Evolutionary conservation across 306 rosid genomes (phyloP).

Genomic region (Casuarina cunninghamiana): DNA sequence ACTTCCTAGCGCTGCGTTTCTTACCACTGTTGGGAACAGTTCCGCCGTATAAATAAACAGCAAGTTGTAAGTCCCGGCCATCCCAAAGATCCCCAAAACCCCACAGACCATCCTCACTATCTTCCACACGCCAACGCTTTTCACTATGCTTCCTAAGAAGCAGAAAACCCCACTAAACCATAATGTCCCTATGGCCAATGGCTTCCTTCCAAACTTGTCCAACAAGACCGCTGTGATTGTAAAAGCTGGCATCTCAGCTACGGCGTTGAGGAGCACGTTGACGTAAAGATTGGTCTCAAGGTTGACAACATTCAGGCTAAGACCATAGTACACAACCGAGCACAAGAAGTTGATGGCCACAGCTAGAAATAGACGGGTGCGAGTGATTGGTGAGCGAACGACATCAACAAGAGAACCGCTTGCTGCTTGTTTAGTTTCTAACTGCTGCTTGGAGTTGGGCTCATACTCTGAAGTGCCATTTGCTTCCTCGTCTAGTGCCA

Average conservation of each 20-base stretch:
- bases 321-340: slow-evolving; percentile 82
- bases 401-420: slow-evolving; percentile 68
- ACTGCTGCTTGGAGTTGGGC: not conserved
- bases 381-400: slow-evolving; percentile 52
- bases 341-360: slow-evolving; percentile 59
- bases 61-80: slow-evolving; percentile 89
- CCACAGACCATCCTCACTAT: slow-evolving; percentile 64
- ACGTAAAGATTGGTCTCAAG: slow-evolving; percentile 67
- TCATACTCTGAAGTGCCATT: not conserved
- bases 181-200: slow-evolving; percentile 62
- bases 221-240: slow-evolving; percentile 63
- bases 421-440: slow-evolving; percentile 35
- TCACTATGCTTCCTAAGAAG: slow-evolving; percentile 46
- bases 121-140: slow-evolving; percentile 49
- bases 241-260: slow-evolving; percentile 91
- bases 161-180: slow-evolving; percentile 91
- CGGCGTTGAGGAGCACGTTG: slow-evolving; percentile 65
- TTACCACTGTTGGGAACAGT: slow-evolving; percentile 87
- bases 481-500: slow-evolving; percentile 63
- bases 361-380: slow-evolving; percentile 57
- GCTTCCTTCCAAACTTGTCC: slow-evolving; percentile 62
- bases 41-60: slow-evolving; percentile 76
- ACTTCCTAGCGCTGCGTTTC: slow-evolving; percentile 78
- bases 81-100: slow-evolving; percentile 76
- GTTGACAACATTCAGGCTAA: slow-evolving; percentile 72